Evolutionary conservation across 2,329 filamentous ascomycete species (phyloP).

Genomic region (Colletotrichum incanum): DNA sequence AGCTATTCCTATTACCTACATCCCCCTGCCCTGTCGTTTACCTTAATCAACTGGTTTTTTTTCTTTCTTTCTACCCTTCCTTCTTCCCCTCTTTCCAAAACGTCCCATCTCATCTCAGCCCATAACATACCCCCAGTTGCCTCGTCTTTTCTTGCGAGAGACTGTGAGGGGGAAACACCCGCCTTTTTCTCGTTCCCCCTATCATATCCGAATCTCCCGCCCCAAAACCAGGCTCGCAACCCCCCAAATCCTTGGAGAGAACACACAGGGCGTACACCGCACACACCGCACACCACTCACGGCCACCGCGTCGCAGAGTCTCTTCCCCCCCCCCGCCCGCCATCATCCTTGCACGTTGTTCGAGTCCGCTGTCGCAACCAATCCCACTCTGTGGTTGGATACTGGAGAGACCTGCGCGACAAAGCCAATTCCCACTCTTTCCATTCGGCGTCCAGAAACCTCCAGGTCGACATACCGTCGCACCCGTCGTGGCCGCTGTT

Average conservation of each 20-base stretch:
- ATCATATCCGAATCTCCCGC: background rate
- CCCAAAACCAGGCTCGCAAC: background rate
- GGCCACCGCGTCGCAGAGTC: conserved; percentile 35
- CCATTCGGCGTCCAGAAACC: conserved; percentile 26
- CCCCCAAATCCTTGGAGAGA: conserved; percentile 7
- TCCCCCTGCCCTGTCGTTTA: conserved; percentile 19
- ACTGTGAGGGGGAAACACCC: conserved; percentile 11
- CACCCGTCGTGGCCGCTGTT: conserved; percentile 24
- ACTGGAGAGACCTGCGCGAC: conserved; percentile 19
- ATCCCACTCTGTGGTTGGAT: conserved; percentile 5
- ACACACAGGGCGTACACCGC: conserved; percentile 22
- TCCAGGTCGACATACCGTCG: conserved; percentile 38
- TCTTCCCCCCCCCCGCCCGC: conserved; percentile 22
- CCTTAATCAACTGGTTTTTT: conserved; percentile 7
- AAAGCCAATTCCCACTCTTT: conserved; percentile 34
- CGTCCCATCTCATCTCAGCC: conserved; percentile 29
- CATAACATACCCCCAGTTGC: conserved; percentile 32
- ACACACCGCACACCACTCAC: conserved; percentile 25
- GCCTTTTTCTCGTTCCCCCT: background rate
- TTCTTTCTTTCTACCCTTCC: conserved; percentile 17
- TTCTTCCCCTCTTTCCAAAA: background rate
- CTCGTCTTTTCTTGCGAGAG: conserved; percentile 36
- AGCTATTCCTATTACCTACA: conserved; percentile 32
- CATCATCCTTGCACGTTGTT: conserved; percentile 35
- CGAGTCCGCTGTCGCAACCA: conserved; percentile 29